Evolutionary conservation across 2,329 filamentous ascomycete species (phyloP).

Genomic region (Ophiostoma sp.): DNA sequence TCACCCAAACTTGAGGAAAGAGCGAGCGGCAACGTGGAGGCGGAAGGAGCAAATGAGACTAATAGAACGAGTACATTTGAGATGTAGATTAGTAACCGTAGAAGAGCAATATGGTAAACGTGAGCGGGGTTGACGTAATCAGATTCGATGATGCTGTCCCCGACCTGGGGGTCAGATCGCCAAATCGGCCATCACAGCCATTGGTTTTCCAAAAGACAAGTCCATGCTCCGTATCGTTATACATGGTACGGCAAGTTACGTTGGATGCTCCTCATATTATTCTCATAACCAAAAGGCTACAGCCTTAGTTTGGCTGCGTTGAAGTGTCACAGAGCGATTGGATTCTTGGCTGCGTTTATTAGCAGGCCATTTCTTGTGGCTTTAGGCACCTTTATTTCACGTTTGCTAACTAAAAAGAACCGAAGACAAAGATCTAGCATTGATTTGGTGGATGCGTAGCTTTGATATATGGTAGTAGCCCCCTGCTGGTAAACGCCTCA

Average conservation of each 20-base stretch:
- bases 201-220: background rate
- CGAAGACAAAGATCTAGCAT: background rate
- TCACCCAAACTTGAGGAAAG: no score
- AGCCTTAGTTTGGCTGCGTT: background rate
- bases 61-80: no score
- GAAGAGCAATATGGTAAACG: background rate
- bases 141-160: background rate
- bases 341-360: background rate
- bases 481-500: no score
- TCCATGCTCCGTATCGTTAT: background rate
- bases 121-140: background rate
- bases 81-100: background rate
- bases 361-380: background rate
- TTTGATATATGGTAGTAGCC: no score
- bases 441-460: no score
- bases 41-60: background rate
- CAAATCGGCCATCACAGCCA: slow-evolving; percentile 1
- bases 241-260: no score
- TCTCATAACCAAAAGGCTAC: background rate
- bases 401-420: background rate
- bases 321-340: background rate
- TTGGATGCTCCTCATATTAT: no score
- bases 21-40: no score
- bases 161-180: background rate
- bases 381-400: background rate